Evolutionary conservation across 2,329 filamentous ascomycete species (phyloP).

Genomic region (Aschersonia sp.): DNA sequence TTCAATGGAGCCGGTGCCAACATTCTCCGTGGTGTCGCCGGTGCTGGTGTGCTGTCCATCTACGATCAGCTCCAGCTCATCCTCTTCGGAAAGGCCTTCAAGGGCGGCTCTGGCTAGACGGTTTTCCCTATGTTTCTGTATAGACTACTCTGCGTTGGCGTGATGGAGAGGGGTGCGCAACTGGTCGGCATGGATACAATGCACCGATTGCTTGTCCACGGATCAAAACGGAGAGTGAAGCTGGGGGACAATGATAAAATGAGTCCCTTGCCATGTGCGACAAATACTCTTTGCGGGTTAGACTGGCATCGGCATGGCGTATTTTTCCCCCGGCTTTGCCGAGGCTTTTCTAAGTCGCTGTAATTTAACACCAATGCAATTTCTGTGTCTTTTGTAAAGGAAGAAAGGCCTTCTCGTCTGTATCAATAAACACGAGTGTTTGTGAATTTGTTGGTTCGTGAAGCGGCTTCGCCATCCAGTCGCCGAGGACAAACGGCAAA

Average conservation of each 20-base stretch:
- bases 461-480: background rate
- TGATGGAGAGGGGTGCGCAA: slow-evolving; percentile 15
- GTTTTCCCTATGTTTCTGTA: slow-evolving; percentile 21
- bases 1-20: slow-evolving; percentile 99
- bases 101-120: slow-evolving; percentile 41
- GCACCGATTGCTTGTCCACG: slow-evolving; percentile 15
- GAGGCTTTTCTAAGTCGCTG: slow-evolving; percentile 39
- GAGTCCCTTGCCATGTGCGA: slow-evolving; percentile 19
- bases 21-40: slow-evolving; percentile 99
- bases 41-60: slow-evolving; percentile 99
- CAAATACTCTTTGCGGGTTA: slow-evolving; percentile 29
- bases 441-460: background rate
- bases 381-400: background rate
- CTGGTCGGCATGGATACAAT: slow-evolving; percentile 21
- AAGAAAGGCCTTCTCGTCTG: background rate
- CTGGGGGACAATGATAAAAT: slow-evolving; percentile 22
- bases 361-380: slow-evolving; percentile 49
- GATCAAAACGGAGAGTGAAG: slow-evolving; percentile 29
- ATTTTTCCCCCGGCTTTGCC: slow-evolving; percentile 28
- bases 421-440: background rate
- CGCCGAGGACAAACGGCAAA: background rate
- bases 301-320: slow-evolving; percentile 35
- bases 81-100: slow-evolving; percentile 99
- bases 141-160: slow-evolving; percentile 21
- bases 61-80: slow-evolving; percentile 99